Base-by-base conservation (phyloP, 2,329 filamentous ascomycete species). In the Dactylellina cionopaga region DNA sequence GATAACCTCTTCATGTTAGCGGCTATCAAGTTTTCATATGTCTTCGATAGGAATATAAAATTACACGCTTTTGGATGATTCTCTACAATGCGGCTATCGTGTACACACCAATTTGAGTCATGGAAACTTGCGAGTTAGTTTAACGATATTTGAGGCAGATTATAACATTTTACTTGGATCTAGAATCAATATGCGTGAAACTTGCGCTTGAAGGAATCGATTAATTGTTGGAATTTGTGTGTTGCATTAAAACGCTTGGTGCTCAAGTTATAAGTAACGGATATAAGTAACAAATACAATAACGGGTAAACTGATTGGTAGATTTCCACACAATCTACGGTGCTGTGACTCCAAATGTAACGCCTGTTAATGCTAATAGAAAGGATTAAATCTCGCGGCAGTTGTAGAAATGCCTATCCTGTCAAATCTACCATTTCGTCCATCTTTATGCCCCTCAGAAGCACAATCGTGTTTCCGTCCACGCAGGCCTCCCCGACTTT, bases 381-480 rank as follows among this genome's bases (percentile, higher is more conserved):
- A n/a, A n/a, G n/a, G n/a, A n/a, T n/a, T n/a, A n/a, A 39, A 60
- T 44, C 11, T 24, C 22, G 7, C 19, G 31, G 22, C 11, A 19
- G 22, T 46, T 49, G 25, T 51, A 41, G 10, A 31, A 3, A 13
- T 25, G 13, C 41, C 29, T 55, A 62, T 39, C 39, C 37, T 19
- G 25, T 46, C 43, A 71, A 15, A 25, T 89, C 85, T 73, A 92
- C 90, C 76, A 93, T 80, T 80, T 92, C 88, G 17, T 89, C 88
- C 56, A 86, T 81, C 62, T 91, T 87, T n/a, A 97, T 89, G 0
- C 95, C 95, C 74, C 95, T 85, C 58, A 99, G 78, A 77, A 99
- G 79, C 22, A 98, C 92, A 75, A 99, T 87, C 9, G 92, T 97
- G 79, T 99, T 94, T 0, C 95, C 95, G 76, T 87, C 93, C 75